Evolutionary conservation across 1,139 yeast species (phyloP), one percentile per base, ranked within the genome.

Genomic region (Blastobotrys ciferrii): DNA sequence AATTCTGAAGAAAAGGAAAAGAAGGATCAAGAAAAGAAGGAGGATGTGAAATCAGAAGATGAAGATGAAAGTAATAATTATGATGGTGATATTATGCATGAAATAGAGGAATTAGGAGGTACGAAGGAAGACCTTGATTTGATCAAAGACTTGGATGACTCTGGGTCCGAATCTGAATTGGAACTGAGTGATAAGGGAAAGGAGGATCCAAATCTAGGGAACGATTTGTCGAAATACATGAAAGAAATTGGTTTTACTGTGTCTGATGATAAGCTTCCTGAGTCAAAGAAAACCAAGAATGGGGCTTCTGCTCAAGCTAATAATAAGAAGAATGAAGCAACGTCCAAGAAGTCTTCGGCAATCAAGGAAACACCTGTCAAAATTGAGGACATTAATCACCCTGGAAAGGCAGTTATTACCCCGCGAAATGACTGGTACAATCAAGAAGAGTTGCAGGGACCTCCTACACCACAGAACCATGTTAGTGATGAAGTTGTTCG

Each of bases 391-490:
- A 45, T 46, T 47, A 63, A 44, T 13, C 56, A 50, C 42, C 53
- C 53, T 12, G 78, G 80, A 38, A 81, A 78, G 55, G 73, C 87
- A 43, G 52, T 74, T 1, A 69, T 88, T 32, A 83, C 85, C 17
- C 80, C 84, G 36, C 78, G 84, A 58, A 72, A 80, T 15, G 89
- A 85, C 55, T 88, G 96, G 97, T 87, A 81, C 65, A 52, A 65
- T 14, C 37, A 46, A 15, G 47, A 43, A n/a, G 30, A 31, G n/a
- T 32, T 47, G 7, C 15, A 7, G 9, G 38, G 40, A 15, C 57
- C 51, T 5, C 52, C 60, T 7, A 58, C 65, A 13, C 64, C 74
- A 66, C 23, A 28, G 3, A 45, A 28, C 5, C 52, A 47, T 18
- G 65, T 86, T 64, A 63, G 81, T 54, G 60, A 72, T 55, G 70